Evolutionary conservation across 108 stramenopile genomes (phyloP), one percentile per base, ranked within the genome.

Genomic region (Nitzschia palea): DNA sequence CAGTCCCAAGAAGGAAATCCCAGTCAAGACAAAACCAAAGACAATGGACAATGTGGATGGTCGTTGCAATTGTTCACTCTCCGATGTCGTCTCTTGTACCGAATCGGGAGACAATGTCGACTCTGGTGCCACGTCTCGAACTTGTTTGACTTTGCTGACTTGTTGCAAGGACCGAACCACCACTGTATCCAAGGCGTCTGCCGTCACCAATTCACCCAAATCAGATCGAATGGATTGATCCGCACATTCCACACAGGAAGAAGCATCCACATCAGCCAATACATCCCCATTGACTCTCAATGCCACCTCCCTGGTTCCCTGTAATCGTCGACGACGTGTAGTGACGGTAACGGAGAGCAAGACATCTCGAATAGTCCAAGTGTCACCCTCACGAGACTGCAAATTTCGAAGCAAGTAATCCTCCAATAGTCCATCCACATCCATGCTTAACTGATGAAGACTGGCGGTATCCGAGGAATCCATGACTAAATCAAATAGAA

Each of bases 21-120:
- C 61, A 20, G 59, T 64, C 40, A 78, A 48, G 4, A 50, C 34
- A 58, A 78, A 78, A 14, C 77, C 77, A 62, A 78, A 71, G 25
- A 65, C 45, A 23, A 78, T 78, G 0, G 58, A 47, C 2, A 78
- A 55, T 3, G 63, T 68, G 20, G 77, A 63, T 30, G 77, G 77
- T 23, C 63, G 62, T 48, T 59, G 40, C 31, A 55, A 45, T 25
- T 28, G 28, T 18, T 30, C 14, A 32, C 17, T 40, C 26, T 53
- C 45, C 8, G 10, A n/a, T 5, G 3, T n/a, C 14, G 14, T 6
- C 6, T 27, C 1, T 30, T 63, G 62, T 1, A 25, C 28, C 29
- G 30, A 10, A n/a, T 63, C n/a, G 0, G 15, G 15, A 14, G 1
- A 14, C 9, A 5, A 35, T 15, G 17, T 8, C 32, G 56, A 3